These are phyloP conservation scores for Apium graveolens DNA, from an alignment of 129 eudicot genomes.

Conservation along the genomic window DNA sequence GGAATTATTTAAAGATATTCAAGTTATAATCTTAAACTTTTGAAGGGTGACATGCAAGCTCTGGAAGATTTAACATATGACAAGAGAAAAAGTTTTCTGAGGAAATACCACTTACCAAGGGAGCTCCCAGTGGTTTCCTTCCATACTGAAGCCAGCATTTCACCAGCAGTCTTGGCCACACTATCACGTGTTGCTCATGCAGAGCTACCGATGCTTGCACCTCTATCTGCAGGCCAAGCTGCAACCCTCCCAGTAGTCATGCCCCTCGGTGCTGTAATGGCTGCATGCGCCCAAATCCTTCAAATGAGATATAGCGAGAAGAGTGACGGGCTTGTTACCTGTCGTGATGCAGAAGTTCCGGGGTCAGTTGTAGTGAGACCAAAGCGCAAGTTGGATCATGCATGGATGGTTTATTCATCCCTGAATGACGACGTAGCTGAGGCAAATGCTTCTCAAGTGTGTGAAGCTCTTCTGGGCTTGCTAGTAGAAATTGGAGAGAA, in stretches of 20 bases:
- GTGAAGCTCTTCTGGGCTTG: constrained; percentile 76
- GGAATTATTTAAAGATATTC: background rate
- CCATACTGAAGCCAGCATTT: constrained; percentile 78
- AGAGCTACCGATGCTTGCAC: constrained; percentile 58
- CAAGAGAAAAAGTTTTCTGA: constrained; percentile 57
- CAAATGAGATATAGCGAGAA: constrained; percentile 73
- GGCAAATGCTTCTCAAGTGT: constrained; percentile 76
- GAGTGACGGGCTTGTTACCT: constrained; percentile 91
- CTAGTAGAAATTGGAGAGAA: constrained; percentile 65
- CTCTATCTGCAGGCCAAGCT: constrained; percentile 40
- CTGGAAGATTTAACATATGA: constrained; percentile 88
- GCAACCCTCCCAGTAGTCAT: constrained; percentile 69
- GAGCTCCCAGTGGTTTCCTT: constrained; percentile 85
- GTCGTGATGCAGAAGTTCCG: constrained; percentile 97
- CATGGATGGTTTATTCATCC: constrained; percentile 95
- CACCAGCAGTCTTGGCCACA: constrained; percentile 84
- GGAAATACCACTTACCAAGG: constrained; percentile 45
- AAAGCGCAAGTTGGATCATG: constrained; percentile 74
- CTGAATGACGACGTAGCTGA: constrained; percentile 69
- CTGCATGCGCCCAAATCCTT: constrained; percentile 87
- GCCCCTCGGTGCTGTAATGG: constrained; percentile 95
- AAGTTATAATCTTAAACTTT: constrained; percentile 19
- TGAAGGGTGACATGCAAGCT: constrained; percentile 92
- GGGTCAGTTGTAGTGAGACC: constrained; percentile 96
- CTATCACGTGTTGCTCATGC: constrained; percentile 84